Percentiles rank a stretch among this genome's conserved stretches.
Evolutionary conservation across 83 land plant genomes (phyloP).

Genomic region (Diphasiastrum complanatum): DNA sequence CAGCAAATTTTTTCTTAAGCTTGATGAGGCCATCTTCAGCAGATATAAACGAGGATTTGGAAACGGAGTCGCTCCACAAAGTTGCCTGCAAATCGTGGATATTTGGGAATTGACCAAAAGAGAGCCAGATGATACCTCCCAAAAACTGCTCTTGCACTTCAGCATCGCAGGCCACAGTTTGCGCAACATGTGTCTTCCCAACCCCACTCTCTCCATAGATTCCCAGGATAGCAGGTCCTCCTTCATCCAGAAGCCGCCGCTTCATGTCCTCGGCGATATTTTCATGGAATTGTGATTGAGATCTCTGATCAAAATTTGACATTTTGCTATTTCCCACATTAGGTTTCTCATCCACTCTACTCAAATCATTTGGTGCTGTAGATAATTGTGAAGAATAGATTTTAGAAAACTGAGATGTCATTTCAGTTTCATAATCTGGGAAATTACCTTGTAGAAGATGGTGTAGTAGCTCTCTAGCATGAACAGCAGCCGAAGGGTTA

Average conservation of each 20-base stretch:
- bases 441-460: constrained; percentile 4
- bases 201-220: constrained; percentile 14
- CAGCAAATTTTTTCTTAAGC: constrained; percentile 1
- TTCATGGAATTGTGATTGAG: no score
- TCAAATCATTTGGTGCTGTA: neutral
- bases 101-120: neutral
- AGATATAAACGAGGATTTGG: constrained; percentile 9
- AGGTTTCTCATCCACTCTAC: no score
- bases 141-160: constrained; percentile 1
- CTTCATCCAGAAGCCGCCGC: constrained; percentile 3
- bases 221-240: constrained; percentile 15
- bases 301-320: no score
- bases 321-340: no score
- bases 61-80: constrained; percentile 19
- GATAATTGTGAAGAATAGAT: neutral
- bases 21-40: constrained; percentile 16
- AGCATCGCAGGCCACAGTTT: constrained; percentile 12
- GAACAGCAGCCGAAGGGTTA: constrained; percentile 4
- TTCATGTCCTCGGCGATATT: constrained; percentile 4
- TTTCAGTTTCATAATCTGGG: neutral
- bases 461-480: neutral
- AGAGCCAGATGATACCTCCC: constrained; percentile 20
- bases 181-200: constrained; percentile 20
- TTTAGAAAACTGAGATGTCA: neutral
- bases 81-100: constrained; percentile 4